Base-by-base conservation (phyloP, 148 eudicot species). In the Euryodendron excelsum region DNA sequence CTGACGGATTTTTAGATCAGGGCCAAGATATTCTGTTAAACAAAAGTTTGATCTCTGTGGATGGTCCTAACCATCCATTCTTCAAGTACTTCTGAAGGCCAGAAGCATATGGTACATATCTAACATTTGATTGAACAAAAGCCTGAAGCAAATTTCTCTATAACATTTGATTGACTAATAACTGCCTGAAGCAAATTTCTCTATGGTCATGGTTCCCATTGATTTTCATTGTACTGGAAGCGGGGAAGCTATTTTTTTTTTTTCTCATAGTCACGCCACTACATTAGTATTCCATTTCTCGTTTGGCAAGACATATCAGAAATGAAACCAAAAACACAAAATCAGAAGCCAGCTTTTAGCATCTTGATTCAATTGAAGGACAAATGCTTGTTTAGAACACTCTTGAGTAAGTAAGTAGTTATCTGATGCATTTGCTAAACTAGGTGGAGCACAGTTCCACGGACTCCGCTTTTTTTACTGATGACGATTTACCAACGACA, bases 381-480 rank as follows among this genome's bases (percentile, higher is more conserved):
- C 53, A 62, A 34, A 69, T 72, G 36, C 72, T 76, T 70, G 75
- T 34, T 34, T 18, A 7, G 6, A 23, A 27, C 33, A 30, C 31
- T 17, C 45, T 48, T 72, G 30, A 59, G 72, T 53, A 67, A 53
- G 14, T 71, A 21, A 34, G 41, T 50, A 11, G 3, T 45, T 41
- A 34, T 77, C 59, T 63, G 64, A 50, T 62, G 52, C 48, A 55
- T 66, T 75, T 79, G 77, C 60, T 74, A 60, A 60, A 36, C 73
- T 74, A 92, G 94, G 88, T 62, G 66, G 80, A 82, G 30, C 79
- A 63, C 76, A 68, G 78, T 63, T 85, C 87, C 76, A 69, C 78
- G 62, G 66, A 80, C 72, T 79, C 78, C 12, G 92, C 93, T 82
- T 78, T 89, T 78, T 30, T 87, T 73, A 85, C 92, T 64, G 92